Percentiles rank a stretch among this genome's conserved stretches.
These are phyloP conservation scores for Trichopus zeylanicus DNA, from an alignment of 116 monocot species.

Conservation along the genomic window DNA sequence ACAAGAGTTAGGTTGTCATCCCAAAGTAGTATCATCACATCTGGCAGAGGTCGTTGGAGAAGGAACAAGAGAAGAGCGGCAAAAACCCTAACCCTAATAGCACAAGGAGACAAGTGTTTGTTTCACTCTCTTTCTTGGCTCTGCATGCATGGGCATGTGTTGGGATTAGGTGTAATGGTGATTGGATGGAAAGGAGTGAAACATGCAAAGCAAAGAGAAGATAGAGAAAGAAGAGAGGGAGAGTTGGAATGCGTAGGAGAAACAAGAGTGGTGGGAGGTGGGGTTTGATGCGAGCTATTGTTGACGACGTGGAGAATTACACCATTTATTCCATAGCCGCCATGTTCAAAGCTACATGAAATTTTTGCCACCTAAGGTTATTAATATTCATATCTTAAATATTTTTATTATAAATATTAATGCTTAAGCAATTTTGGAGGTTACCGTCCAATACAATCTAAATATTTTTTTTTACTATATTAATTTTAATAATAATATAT, in stretches of 20 bases:
- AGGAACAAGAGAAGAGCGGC: neutral
- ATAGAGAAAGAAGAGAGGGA: neutral
- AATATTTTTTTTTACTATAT: too few relatives aligned
- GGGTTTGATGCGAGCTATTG: neutral
- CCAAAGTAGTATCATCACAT: neutral
- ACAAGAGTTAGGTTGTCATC: neutral
- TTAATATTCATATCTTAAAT: too few relatives aligned
- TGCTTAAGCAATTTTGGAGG: too few relatives aligned
- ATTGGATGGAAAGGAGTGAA: neutral
- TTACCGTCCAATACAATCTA: too few relatives aligned
- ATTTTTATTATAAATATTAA: too few relatives aligned
- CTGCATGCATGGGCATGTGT: slow-evolving; percentile 4
- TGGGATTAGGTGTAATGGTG: neutral
- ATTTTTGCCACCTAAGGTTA: slow-evolving; percentile 40
- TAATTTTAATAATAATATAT: too few relatives aligned
- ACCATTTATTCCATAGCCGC: too few relatives aligned
- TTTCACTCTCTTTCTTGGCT: slow-evolving; percentile 6
- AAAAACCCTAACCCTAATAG: slow-evolving; percentile 3
- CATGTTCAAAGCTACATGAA: too few relatives aligned
- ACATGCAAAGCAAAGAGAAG: neutral
- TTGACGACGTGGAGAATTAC: too few relatives aligned
- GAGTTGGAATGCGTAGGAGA: neutral
- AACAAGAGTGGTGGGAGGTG: neutral
- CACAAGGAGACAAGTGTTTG: neutral
- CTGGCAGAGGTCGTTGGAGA: neutral